Percentiles rank a stretch among this genome's conserved stretches.
Conservation (phyloP, 805 yeast genomes). For the Kuraishia piskuri region DNA sequence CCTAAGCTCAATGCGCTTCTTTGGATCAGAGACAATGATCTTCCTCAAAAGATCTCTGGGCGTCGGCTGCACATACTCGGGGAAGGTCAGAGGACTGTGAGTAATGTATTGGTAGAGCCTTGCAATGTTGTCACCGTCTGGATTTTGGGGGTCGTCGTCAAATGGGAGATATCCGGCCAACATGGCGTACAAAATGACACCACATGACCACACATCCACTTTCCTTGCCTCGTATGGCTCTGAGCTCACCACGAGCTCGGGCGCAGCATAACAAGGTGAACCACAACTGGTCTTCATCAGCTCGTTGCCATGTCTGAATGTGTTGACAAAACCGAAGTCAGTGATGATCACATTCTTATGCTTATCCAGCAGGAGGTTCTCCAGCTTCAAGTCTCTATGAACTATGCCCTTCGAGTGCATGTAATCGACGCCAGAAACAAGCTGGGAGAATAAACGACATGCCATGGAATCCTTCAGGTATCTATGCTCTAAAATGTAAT, state of each 20-base stretch:
- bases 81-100: slow-evolving; percentile 85
- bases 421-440: slow-evolving; percentile 89
- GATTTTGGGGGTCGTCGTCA: slow-evolving; percentile 95
- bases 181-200: slow-evolving; percentile 94
- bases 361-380: slow-evolving; percentile 70
- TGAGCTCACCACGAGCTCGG: slow-evolving; percentile 85
- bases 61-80: slow-evolving; percentile 83
- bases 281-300: slow-evolving; percentile 95
- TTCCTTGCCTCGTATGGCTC: slow-evolving; percentile 85
- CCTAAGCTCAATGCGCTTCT: slow-evolving; percentile 56
- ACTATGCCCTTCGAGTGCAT: slow-evolving; percentile 75
- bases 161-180: slow-evolving; percentile 94
- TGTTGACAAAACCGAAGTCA: slow-evolving; percentile 93
- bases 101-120: slow-evolving; percentile 88
- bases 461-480: slow-evolving; percentile 83
- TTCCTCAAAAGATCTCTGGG: slow-evolving; percentile 86
- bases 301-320: slow-evolving; percentile 57
- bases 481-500: slow-evolving; percentile 80
- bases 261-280: slow-evolving; percentile 98
- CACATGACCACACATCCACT: slow-evolving; percentile 96
- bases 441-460: slow-evolving; percentile 82
- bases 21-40: slow-evolving; percentile 80
- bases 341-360: slow-evolving; percentile 81
- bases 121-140: slow-evolving; percentile 91
- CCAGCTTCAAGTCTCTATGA: slow-evolving; percentile 71